These are phyloP conservation scores for Hibiscus mutabilis DNA, from an alignment of 345 rosid genomes.

Conservation along the genomic window DNA sequence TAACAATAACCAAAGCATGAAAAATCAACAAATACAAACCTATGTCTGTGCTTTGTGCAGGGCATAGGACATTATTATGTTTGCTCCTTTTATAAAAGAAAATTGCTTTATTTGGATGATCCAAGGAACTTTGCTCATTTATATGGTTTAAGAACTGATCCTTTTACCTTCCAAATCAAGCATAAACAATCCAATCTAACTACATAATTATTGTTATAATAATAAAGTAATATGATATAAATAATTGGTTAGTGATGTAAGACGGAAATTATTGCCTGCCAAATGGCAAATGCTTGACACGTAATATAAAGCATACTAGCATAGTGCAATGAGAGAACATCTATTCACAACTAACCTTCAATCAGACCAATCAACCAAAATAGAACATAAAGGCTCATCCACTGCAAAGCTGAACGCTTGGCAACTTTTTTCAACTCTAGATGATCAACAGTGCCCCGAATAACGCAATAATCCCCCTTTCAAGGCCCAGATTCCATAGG, in stretches of 20 bases:
- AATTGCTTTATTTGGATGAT: background rate
- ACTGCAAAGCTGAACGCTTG: slow-evolving; percentile 1
- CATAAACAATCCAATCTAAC: background rate
- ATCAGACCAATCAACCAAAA: slow-evolving; percentile 13
- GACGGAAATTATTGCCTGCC: background rate
- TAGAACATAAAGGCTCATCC: background rate
- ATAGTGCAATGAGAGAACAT: background rate
- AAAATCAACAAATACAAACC: background rate
- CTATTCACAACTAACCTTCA: slow-evolving; percentile 16
- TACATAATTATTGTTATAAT: too few species aligned
- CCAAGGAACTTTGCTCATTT: background rate
- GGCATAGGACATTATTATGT: background rate
- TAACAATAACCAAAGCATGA: too few species aligned
- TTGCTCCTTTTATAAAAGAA: background rate
- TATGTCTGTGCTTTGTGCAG: too few species aligned
- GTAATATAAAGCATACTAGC: background rate
- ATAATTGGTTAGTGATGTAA: background rate
- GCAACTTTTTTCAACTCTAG: background rate
- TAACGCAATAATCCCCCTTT: background rate
- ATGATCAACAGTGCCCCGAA: background rate
- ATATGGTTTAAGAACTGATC: background rate
- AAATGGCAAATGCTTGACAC: background rate
- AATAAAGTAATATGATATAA: background rate
- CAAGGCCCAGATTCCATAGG: background rate
- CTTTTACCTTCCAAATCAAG: background rate